Evolutionary conservation across 108 stramenopile genomes (phyloP), one percentile per base, ranked within the genome.

Genomic region (Stephanodiscus minutulus): DNA sequence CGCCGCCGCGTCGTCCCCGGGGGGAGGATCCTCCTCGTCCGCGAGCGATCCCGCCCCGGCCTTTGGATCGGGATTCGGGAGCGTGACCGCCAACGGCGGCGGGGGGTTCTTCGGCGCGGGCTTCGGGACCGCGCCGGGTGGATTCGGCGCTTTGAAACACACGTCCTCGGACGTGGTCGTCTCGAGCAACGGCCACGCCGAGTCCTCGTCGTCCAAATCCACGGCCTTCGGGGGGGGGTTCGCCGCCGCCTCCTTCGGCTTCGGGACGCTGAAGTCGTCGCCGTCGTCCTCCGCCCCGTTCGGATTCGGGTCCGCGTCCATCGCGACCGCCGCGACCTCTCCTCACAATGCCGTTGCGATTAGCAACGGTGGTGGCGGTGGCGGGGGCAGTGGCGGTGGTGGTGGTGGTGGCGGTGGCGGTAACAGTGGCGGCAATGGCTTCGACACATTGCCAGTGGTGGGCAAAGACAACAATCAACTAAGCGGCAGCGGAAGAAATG

Each of bases 181-280:
- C 6, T 29, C 28, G 10, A 56, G 2, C 12, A n/a, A 8, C 31
- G 57, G 10, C 29, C 5, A 58, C 13, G 28, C 59, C 5, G 43
- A 5, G 13, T 20, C 13, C 29, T 36, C 59, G 9, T 37, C 35
- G 17, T 48, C 64, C 33, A 70, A 70, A 28, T 49, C 73, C 27
- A 48, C 46, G 10, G 48, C 44, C 24, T 81, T 81, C 21, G 79
- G 79, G 13, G 62, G 67, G 25, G 72, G 72, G 13, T 81, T 81
- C 43, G 72, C 72, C 0, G 52, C 68, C 33, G 68, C 60, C 46
- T 66, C 77, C 41, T 33, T 44, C 33, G 69, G 69, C 47, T 70
- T 70, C 48, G 69, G 69, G 13, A 48, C 76, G 12, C 24, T 70
- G 21, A 70, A 58, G 48, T 20, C 71, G 13, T 27, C 27, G 0